phyloP scores from a whole-genome alignment of 2,329 filamentous ascomycete genomes.

The Aspergillus floridensis region DNA sequence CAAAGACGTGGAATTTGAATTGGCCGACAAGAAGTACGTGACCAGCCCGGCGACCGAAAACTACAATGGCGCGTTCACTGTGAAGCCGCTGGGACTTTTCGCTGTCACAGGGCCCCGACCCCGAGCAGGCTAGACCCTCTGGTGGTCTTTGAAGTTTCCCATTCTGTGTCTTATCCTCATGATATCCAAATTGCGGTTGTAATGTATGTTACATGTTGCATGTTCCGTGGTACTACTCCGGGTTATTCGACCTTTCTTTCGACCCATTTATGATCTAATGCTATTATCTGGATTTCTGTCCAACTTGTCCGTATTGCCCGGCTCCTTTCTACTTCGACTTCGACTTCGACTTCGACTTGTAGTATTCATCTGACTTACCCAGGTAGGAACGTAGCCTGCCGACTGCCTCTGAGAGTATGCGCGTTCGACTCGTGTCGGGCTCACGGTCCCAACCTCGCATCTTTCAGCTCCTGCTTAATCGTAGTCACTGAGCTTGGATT shows the following conservation, averaged over 20 bases:
- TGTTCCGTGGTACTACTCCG: neutral
- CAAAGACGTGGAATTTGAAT: constrained; percentile 67
- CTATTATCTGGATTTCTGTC: neutral
- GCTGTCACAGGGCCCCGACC: constrained; percentile 17
- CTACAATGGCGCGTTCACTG: constrained; percentile 54
- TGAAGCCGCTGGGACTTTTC: constrained; percentile 49
- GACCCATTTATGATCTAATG: neutral
- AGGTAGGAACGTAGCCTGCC: too few species aligned
- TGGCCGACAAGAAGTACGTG: constrained; percentile 55
- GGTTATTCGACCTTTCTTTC: neutral
- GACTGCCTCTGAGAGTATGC: too few species aligned
- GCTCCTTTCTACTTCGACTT: too few species aligned
- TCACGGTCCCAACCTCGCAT: too few species aligned
- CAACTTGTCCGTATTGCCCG: neutral
- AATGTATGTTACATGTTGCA: neutral
- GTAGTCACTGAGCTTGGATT: too few species aligned
- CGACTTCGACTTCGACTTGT: too few species aligned
- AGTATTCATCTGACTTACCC: too few species aligned
- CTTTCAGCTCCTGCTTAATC: too few species aligned
- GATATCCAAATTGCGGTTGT: constrained; percentile 5
- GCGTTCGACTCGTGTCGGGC: too few species aligned
- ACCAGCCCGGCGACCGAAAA: constrained; percentile 29
- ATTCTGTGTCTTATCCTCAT: neutral
- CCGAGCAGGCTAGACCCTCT: neutral
- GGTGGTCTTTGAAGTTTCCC: neutral